Evolutionary conservation across 371 early-diverging fungal genomes (phyloP).

Genomic region (Sporodiniella umbellata): DNA sequence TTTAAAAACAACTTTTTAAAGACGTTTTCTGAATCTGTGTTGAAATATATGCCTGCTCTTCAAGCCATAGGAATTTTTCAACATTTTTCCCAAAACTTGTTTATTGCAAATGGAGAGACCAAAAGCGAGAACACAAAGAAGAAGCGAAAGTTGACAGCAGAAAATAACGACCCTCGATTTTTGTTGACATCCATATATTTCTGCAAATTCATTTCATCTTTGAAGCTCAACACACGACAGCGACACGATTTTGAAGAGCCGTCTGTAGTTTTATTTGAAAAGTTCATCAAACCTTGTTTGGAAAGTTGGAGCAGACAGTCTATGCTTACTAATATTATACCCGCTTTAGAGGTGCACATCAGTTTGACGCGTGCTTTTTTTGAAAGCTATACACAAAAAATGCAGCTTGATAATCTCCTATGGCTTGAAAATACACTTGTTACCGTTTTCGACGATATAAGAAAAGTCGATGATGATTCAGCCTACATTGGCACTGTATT

Average conservation of each 20-base stretch:
- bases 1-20: constrained; percentile 41
- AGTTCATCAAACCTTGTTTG: constrained; percentile 28
- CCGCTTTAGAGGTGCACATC: constrained; percentile 51
- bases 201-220: constrained; percentile 39
- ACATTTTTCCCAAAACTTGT: constrained; percentile 30
- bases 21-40: constrained; percentile 32
- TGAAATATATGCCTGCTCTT: constrained; percentile 42
- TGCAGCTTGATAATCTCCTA: constrained; percentile 7
- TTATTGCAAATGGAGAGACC: not conserved
- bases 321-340: constrained; percentile 19
- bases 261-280: constrained; percentile 4
- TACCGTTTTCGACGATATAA: not conserved
- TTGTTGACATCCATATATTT: constrained; percentile 32
- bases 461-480: not conserved
- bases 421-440: constrained; percentile 12
- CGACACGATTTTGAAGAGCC: constrained; percentile 14
- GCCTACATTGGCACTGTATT: not conserved
- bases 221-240: constrained; percentile 46
- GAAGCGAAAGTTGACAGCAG: constrained; percentile 8
- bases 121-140: constrained; percentile 31
- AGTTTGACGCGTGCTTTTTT: constrained; percentile 41
- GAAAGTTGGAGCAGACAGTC: constrained; percentile 6
- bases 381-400: constrained; percentile 34
- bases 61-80: constrained; percentile 44
- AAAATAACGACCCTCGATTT: not conserved